Percentiles rank a stretch among this genome's conserved stretches.
Conservation (phyloP, 495 filamentous ascomycete species). For the Aspergillus incahuasiensis region DNA sequence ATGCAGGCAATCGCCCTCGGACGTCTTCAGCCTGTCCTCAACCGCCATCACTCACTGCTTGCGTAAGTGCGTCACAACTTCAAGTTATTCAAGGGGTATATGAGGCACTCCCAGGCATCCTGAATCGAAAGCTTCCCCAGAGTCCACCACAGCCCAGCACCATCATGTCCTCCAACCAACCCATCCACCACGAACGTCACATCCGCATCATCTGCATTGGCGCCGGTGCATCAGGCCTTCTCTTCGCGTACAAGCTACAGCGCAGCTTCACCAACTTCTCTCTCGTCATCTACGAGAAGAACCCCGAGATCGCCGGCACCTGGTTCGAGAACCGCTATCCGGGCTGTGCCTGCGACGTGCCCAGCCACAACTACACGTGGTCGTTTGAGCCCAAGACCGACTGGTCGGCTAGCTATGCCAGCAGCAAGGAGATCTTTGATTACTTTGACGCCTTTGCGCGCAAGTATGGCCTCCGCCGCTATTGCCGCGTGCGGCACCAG, state of each 20-base stretch:
- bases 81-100: too few species aligned
- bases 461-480: constrained; percentile 50
- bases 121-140: too few species aligned
- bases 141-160: neutral
- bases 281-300: constrained; percentile 43
- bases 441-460: neutral
- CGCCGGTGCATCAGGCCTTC: constrained; percentile 34
- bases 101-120: too few species aligned
- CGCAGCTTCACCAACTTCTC: constrained; percentile 31
- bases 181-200: constrained; percentile 28
- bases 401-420: constrained; percentile 28
- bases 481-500: constrained; percentile 41
- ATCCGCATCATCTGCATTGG: constrained; percentile 38
- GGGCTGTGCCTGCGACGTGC: constrained; percentile 39
- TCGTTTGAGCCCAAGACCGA: constrained; percentile 26
- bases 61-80: too few species aligned
- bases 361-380: constrained; percentile 32
- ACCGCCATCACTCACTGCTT: neutral
- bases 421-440: neutral
- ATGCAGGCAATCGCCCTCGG: neutral
- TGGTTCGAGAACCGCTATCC: constrained; percentile 64
- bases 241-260: constrained; percentile 37
- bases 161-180: constrained; percentile 9
- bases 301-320: constrained; percentile 39
- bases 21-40: neutral